Evolutionary conservation across 2,329 filamentous ascomycete species (phyloP).

Genomic region (Talaromyces funiculosus): DNA sequence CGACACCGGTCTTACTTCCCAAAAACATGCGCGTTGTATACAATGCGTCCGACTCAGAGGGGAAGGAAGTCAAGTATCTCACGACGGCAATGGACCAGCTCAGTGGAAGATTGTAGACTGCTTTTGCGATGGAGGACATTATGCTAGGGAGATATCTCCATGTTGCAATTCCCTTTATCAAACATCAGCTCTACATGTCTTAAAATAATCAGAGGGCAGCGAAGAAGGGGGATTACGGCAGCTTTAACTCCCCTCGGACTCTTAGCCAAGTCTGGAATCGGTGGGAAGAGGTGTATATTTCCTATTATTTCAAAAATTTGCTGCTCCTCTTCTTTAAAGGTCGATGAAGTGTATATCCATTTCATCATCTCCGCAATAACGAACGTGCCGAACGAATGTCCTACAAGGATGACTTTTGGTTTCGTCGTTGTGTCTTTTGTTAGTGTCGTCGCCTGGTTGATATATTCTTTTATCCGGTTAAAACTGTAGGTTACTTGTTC

Average conservation of each 20-base stretch:
- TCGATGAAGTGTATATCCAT: background rate
- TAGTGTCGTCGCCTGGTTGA: background rate
- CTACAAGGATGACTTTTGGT: slow-evolving; percentile 11
- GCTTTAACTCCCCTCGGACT: slow-evolving; percentile 9
- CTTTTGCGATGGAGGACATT: slow-evolving; percentile 2
- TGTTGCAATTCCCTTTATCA: background rate
- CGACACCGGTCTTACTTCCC: slow-evolving; percentile 9
- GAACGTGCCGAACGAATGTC: slow-evolving; percentile 13
- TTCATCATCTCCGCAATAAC: slow-evolving; percentile 13
- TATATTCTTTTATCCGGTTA: background rate
- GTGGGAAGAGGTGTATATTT: slow-evolving; percentile 12
- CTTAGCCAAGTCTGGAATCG: slow-evolving; percentile 12
- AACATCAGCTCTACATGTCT: background rate
- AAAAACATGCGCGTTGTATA: slow-evolving; percentile 3
- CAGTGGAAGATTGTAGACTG: background rate
- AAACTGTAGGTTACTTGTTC: slow-evolving; percentile 9
- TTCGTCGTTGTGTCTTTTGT: background rate
- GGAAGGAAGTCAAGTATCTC: slow-evolving; percentile 5
- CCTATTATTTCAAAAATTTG: slow-evolving; percentile 7
- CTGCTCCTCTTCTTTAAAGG: background rate
- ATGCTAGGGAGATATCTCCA: slow-evolving; percentile 10
- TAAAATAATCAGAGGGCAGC: background rate
- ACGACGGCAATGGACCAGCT: slow-evolving; percentile 5
- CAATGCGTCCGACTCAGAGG: slow-evolving; percentile 8
- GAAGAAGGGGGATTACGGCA: background rate